Conservation (phyloP, 441 rosid genomes). For the Caryocar brasiliense region DNA sequence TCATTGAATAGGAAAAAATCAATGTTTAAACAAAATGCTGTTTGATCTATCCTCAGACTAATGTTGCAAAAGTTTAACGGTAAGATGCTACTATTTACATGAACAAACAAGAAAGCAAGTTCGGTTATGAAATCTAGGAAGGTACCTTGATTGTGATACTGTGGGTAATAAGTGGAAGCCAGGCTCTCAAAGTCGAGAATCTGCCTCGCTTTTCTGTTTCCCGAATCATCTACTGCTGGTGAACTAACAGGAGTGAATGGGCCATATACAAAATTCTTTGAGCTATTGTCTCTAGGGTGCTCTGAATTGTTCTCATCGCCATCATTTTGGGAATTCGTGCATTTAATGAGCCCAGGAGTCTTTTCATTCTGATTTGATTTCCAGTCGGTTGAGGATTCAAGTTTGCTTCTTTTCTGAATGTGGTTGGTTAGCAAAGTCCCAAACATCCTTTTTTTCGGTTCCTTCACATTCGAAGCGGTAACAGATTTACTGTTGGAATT, state of each 20-base stretch:
- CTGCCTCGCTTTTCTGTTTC: conserved; percentile 19
- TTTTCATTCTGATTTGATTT: conserved; percentile 24
- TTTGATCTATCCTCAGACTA: too few relatives aligned
- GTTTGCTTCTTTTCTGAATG: conserved; percentile 31
- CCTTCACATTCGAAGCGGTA: conserved; percentile 17
- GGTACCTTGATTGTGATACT: conserved; percentile 70
- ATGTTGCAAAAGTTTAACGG: too few relatives aligned
- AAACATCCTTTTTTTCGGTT: conserved; percentile 51
- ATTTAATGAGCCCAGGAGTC: conserved; percentile 8
- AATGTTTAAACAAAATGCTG: not conserved
- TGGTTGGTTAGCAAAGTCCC: conserved; percentile 57
- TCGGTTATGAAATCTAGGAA: not conserved
- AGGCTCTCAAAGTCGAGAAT: conserved; percentile 48
- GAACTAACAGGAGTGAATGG: conserved; percentile 41
- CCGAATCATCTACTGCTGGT: conserved; percentile 10
- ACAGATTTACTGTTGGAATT: conserved; percentile 16
- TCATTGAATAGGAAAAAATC: conserved; percentile 15
- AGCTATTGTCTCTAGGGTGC: conserved; percentile 15
- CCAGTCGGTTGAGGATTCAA: conserved; percentile 19
- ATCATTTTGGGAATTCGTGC: conserved; percentile 12
- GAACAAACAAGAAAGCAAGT: not conserved
- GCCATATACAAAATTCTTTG: conserved; percentile 41
- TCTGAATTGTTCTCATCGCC: conserved; percentile 11
- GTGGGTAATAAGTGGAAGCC: conserved; percentile 46
- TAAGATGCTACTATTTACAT: too few relatives aligned